Base-by-base conservation (phyloP, 352 stramenopile species). In the Pythium rishiriense region DNA sequence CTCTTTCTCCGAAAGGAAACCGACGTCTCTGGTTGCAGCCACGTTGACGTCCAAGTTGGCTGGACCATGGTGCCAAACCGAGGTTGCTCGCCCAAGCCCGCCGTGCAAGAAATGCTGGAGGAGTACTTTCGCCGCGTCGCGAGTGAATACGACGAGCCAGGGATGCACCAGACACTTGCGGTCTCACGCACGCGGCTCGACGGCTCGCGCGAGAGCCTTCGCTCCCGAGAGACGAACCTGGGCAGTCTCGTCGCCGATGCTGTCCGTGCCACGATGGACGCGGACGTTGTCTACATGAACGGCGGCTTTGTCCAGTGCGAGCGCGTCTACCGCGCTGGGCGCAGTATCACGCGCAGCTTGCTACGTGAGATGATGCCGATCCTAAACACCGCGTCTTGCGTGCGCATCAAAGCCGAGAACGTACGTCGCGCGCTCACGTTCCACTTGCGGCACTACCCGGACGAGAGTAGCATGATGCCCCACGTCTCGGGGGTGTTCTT, bases 231-330 rank as follows among this genome's bases (percentile, higher is more conserved):
- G 64, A 72, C 81, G 62, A 93, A 89, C 33, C 68, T 72, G 22
- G 86, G 83, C 31, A 96, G 96, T 48, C 51, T 97, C 31, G 75
- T 93, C 1, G 80, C 87, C 1, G 89, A 97, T 62, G 87, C 86
- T 0, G 66, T 97, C 29, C 83, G 77, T 1, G 81, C 49, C 35
- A 72, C 90, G 50, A 62, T 97, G 39, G 58, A 51, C 11, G 75
- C 81, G 5, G 79, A 90, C 58, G 72, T 91, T 24, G 85, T 79
- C 9, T 76, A 94, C 39, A 94, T 97, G 64, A 97, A 97, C 55
- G 89, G 87, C 51, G 89, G 89, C 8, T 97, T 95, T 63, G 94
- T 96, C 58, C 81, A 51, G 45, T 51, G 45, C 11, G 45, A 51
- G 21, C 45, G 45, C 45, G 17, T 4, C 1, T 41, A 57, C 51